Evolutionary conservation across 2,329 filamentous ascomycete species (phyloP).

Genomic region (Colletotrichum phormii): DNA sequence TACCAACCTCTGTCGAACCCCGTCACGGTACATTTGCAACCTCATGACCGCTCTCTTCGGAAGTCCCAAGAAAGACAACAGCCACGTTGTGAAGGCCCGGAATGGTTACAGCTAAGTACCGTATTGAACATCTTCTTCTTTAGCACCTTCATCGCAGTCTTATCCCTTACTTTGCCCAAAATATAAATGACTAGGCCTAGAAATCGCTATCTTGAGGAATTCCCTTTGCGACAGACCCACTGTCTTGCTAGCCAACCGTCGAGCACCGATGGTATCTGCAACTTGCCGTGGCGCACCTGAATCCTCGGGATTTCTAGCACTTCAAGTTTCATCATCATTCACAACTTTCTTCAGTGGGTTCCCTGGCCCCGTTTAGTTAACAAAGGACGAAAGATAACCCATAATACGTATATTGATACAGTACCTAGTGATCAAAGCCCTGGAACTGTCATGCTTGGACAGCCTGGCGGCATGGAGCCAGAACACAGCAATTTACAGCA

Average conservation of each 20-base stretch:
- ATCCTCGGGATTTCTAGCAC: constrained; percentile 2
- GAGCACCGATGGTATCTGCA: neutral
- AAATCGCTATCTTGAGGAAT: constrained; percentile 31
- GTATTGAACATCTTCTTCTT: constrained; percentile 51
- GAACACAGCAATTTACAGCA: no score
- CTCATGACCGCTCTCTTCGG: constrained; percentile 42
- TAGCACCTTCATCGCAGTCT: constrained; percentile 56
- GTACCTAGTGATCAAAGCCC: no score
- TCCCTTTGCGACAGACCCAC: neutral
- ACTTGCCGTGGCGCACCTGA: constrained; percentile 9
- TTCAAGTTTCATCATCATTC: constrained; percentile 40
- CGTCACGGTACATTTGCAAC: no score
- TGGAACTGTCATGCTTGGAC: no score
- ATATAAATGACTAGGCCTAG: constrained; percentile 46
- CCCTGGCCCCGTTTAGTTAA: neutral
- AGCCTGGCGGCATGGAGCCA: no score
- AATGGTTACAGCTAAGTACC: constrained; percentile 51
- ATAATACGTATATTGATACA: no score
- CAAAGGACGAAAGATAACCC: no score
- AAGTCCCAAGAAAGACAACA: constrained; percentile 45
- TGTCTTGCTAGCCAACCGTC: neutral
- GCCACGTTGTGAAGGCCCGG: constrained; percentile 44
- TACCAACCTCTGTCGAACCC: no score
- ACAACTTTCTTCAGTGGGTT: constrained; percentile 53
- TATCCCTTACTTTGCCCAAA: constrained; percentile 50